These are phyloP conservation scores for Allantophomopsis lycopodina DNA, from an alignment of 2,329 filamentous ascomycete species.

Conservation along the genomic window DNA sequence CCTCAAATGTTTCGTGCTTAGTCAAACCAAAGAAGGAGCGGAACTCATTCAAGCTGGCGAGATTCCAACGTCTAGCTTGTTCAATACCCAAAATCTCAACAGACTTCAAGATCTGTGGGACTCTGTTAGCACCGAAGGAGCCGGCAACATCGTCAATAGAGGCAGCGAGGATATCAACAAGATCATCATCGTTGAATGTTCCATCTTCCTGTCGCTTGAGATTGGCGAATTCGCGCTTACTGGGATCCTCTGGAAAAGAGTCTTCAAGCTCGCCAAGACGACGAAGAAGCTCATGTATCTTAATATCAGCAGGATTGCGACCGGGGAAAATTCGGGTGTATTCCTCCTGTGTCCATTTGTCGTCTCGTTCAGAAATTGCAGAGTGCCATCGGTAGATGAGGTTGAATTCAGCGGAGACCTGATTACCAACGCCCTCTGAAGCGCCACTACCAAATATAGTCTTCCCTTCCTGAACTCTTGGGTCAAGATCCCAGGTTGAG, in stretches of 20 bases:
- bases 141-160: constrained; percentile 66
- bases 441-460: constrained; percentile 32
- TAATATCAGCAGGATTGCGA: constrained; percentile 34
- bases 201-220: constrained; percentile 53
- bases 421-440: constrained; percentile 64
- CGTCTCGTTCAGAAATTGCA: constrained; percentile 60
- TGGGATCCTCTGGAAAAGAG: constrained; percentile 37
- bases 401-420: constrained; percentile 81
- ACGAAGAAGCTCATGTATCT: constrained; percentile 43
- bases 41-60: constrained; percentile 68
- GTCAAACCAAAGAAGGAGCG: constrained; percentile 69
- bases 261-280: constrained; percentile 50
- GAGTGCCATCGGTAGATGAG: constrained; percentile 83
- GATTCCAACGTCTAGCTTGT: constrained; percentile 63
- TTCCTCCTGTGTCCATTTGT: constrained; percentile 64
- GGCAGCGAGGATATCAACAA: constrained; percentile 54
- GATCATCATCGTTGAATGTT: constrained; percentile 60
- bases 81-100: constrained; percentile 73
- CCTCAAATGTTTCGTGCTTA: constrained; percentile 64
- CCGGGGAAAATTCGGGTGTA: constrained; percentile 47
- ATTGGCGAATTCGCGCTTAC: constrained; percentile 52
- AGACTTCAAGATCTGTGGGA: constrained; percentile 59
- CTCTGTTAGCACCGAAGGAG: constrained; percentile 58
- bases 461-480: constrained; percentile 52
- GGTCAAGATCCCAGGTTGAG: constrained; percentile 53